Conservation (phyloP, 2,329 filamentous ascomycete genomes). For the Paraphoma chrysanthemicola region DNA sequence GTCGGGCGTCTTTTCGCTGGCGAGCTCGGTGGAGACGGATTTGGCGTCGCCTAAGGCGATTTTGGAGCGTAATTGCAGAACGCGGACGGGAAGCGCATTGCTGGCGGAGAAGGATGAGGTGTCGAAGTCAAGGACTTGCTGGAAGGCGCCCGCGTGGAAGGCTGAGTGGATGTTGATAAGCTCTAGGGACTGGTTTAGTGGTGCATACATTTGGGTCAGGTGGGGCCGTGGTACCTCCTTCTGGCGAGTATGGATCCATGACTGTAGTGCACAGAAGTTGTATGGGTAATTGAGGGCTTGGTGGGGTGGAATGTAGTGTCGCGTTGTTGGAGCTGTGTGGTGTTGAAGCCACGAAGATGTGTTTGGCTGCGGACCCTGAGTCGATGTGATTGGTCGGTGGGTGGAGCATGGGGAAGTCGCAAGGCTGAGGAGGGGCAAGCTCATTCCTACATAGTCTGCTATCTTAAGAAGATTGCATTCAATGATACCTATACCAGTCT, state of each 20-base stretch:
- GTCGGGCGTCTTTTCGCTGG: conserved; percentile 71
- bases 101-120: conserved; percentile 77
- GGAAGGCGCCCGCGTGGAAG: conserved; percentile 81
- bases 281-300: conserved; percentile 2
- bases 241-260: conserved; percentile 67
- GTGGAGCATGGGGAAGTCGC: background rate
- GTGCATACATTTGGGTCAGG: background rate
- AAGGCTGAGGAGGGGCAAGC: background rate
- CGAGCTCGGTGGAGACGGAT: conserved; percentile 72
- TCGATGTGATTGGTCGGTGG: conserved; percentile 27
- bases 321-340: conserved; percentile 11
- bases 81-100: conserved; percentile 77
- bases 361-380: conserved; percentile 36
- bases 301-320: conserved; percentile 6
- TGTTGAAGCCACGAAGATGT: conserved; percentile 44
- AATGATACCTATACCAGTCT: background rate
- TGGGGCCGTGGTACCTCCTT: conserved; percentile 59
- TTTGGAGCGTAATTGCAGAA: conserved; percentile 82
- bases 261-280: conserved; percentile 1
- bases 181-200: conserved; percentile 53
- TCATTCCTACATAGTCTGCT: background rate
- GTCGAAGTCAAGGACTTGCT: conserved; percentile 85
- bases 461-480: background rate
- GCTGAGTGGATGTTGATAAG: conserved; percentile 72
- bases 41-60: conserved; percentile 81